phyloP scores from a whole-genome alignment of 1,284 basidiomycete genomes.

The Sporisorium exsertum region DNA sequence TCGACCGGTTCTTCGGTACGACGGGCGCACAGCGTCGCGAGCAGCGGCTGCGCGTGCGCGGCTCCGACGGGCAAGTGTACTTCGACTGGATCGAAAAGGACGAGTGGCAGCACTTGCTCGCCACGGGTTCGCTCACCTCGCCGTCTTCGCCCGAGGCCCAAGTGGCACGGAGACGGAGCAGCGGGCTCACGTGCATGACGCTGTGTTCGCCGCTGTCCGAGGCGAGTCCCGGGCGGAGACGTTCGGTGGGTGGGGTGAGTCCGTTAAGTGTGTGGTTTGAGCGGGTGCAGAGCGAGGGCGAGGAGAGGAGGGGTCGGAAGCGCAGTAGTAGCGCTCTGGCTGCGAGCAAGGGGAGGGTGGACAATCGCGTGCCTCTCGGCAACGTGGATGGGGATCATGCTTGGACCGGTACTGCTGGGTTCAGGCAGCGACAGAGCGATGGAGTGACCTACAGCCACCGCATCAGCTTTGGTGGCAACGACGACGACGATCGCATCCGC shows the following conservation, averaged over 20 bases:
- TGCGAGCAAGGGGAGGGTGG: not conserved
- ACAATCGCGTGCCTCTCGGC: slow-evolving; percentile 4
- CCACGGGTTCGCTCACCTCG: slow-evolving; percentile 3
- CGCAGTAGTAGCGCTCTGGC: slow-evolving; percentile 18
- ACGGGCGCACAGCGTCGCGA: slow-evolving; percentile 41
- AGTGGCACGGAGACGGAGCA: slow-evolving; percentile 15
- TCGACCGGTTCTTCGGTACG: slow-evolving; percentile 54
- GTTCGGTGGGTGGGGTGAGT: slow-evolving; percentile 4
- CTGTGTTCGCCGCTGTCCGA: slow-evolving; percentile 13
- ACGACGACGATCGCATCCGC: slow-evolving; percentile 5
- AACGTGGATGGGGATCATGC: not conserved
- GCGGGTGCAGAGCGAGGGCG: not conserved
- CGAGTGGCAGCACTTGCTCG: slow-evolving; percentile 35
- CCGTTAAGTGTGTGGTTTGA: slow-evolving; percentile 8
- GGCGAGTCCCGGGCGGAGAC: slow-evolving; percentile 5
- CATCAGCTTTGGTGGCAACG: no score
- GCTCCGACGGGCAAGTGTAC: slow-evolving; percentile 44
- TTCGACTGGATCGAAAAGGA: slow-evolving; percentile 48
- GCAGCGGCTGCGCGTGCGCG: slow-evolving; percentile 39
- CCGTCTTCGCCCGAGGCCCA: not conserved
- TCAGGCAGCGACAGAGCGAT: slow-evolving; percentile 28
- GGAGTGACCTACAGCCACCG: not conserved
- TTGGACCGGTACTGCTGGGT: slow-evolving; percentile 6
- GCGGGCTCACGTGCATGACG: slow-evolving; percentile 19
- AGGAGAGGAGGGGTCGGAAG: slow-evolving; percentile 26